Evolutionary conservation across 2,329 filamentous ascomycete species (phyloP).

Genomic region (Paecilomyces sp.): DNA sequence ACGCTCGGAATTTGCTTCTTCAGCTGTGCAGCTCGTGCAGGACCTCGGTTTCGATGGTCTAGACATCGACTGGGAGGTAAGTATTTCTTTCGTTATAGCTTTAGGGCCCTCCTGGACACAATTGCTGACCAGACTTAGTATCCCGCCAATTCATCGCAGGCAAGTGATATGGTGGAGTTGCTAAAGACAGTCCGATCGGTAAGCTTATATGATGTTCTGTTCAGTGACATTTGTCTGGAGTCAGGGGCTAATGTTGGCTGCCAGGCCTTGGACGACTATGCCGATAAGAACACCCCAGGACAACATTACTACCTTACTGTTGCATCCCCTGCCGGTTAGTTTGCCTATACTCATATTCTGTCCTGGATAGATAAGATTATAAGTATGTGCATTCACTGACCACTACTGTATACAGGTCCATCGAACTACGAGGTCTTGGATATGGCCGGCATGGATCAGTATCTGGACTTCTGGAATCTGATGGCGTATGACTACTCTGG

Average conservation of each 20-base stretch:
- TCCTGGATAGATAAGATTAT: background rate
- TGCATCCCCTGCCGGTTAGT: conserved; percentile 36
- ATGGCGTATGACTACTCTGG: conserved; percentile 89
- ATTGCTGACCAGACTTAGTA: conserved; percentile 14
- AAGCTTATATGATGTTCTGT: conserved; percentile 3
- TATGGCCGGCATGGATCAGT: conserved; percentile 38
- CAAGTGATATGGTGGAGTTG: conserved; percentile 27
- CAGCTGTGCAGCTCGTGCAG: conserved; percentile 65
- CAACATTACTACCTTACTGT: conserved; percentile 41
- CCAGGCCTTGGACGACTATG: conserved; percentile 37
- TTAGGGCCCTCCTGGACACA: background rate
- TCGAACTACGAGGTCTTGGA: conserved; percentile 37
- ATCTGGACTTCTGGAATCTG: conserved; percentile 47
- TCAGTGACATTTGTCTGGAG: background rate
- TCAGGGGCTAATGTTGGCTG: background rate
- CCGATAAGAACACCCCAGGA: conserved; percentile 27
- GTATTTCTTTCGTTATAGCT: background rate
- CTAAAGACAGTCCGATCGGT: conserved; percentile 25
- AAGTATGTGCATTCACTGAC: background rate
- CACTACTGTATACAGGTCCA: conserved; percentile 22
- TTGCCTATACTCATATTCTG: background rate
- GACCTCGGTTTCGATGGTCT: conserved; percentile 61
- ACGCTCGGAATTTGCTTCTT: conserved; percentile 58
- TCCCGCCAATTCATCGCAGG: conserved; percentile 24
- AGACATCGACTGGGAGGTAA: conserved; percentile 38